Percentiles rank a stretch among this genome's conserved stretches.
Evolutionary conservation across 164 flowering plant species (phyloP).

Genomic region (Kalanchoe fedtschenkoi): DNA sequence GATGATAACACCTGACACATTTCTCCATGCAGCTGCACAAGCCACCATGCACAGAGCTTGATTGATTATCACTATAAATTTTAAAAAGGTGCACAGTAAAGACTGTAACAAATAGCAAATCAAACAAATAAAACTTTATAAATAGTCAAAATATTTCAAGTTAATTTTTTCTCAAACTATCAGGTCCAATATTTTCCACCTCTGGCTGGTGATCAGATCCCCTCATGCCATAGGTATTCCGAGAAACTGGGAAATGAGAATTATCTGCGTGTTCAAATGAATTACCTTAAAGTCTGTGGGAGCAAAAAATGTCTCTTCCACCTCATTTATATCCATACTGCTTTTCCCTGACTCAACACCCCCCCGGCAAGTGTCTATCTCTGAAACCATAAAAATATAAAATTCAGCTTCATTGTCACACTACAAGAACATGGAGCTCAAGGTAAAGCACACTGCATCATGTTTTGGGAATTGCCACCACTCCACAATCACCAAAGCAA

Average conservation of each 20-base stretch:
- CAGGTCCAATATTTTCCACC: not conserved
- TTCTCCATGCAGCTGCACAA: constrained; percentile 80
- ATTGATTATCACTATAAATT: no score
- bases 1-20: constrained; percentile 71
- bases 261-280: no score
- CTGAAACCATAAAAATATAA: not conserved
- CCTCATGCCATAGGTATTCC: not conserved
- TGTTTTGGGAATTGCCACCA: not conserved
- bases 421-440: not conserved
- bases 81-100: no score
- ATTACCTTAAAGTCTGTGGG: constrained; percentile 88
- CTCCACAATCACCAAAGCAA: not conserved
- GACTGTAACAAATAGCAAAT: no score
- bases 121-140: no score
- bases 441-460: not conserved
- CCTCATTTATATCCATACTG: constrained; percentile 65
- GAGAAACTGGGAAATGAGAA: not conserved
- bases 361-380: not conserved
- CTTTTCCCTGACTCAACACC: not conserved
- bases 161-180: no score
- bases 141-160: no score
- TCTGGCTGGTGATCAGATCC: no score
- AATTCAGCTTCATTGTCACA: not conserved
- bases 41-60: not conserved
- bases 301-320: constrained; percentile 73